Conservation (phyloP, 2,329 filamentous ascomycete species). For the Talaromyces sp. region DNA sequence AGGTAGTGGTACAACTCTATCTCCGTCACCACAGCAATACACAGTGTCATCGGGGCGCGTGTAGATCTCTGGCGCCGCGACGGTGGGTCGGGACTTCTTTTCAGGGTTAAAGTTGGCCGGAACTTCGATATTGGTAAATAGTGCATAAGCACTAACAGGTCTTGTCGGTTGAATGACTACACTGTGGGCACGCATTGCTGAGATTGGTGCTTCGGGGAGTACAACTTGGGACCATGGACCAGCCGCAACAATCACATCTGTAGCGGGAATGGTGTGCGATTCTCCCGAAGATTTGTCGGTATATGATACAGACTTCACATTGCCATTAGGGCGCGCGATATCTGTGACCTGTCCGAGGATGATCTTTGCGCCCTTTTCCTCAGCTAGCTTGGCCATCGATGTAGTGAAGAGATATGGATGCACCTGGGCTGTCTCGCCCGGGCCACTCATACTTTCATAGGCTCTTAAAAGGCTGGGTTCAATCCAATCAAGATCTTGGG, state of each 20-base stretch:
- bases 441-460: conserved; percentile 84
- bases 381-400: conserved; percentile 75
- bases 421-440: conserved; percentile 84
- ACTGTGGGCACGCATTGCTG: conserved; percentile 63
- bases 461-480: conserved; percentile 64
- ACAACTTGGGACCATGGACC: conserved; percentile 64
- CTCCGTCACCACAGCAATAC: conserved; percentile 92
- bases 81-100: conserved; percentile 58
- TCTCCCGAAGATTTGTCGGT: conserved; percentile 54
- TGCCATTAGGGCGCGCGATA: conserved; percentile 60
- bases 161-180: conserved; percentile 62
- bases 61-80: conserved; percentile 89
- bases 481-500: conserved; percentile 83
- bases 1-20: conserved; percentile 74
- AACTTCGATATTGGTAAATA: conserved; percentile 82
- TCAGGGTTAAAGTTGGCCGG: conserved; percentile 61
- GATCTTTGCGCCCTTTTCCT: conserved; percentile 69
- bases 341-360: conserved; percentile 68
- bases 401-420: conserved; percentile 91
- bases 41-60: conserved; percentile 85
- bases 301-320: conserved; percentile 67
- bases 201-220: conserved; percentile 59
- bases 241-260: conserved; percentile 62
- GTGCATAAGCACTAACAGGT: conserved; percentile 52
- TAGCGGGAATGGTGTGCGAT: conserved; percentile 57